Evolutionary conservation across 768 basidiomycete species (phyloP).

Genomic region (Boletus insuetus): DNA sequence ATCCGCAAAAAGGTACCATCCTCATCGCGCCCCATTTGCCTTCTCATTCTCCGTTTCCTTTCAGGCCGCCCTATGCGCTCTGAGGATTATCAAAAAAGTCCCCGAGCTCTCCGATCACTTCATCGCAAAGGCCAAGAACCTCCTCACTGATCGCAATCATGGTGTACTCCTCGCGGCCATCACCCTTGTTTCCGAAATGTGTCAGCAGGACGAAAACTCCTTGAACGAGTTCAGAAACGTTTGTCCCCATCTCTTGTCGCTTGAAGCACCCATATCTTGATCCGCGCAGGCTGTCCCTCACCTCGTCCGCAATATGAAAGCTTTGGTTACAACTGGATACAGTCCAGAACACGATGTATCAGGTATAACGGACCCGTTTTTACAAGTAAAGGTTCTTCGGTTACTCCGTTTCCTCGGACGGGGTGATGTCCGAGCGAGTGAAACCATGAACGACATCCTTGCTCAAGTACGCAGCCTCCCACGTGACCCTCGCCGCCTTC

Average conservation of each 20-base stretch:
- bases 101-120: slow-evolving; percentile 96
- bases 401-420: slow-evolving; percentile 85
- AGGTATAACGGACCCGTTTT: slow-evolving; percentile 97
- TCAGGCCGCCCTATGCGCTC: slow-evolving; percentile 92
- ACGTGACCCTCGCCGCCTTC: background rate
- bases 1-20: slow-evolving; percentile 90
- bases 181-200: slow-evolving; percentile 95
- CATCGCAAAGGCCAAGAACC: slow-evolving; percentile 78
- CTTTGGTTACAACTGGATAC: slow-evolving; percentile 92
- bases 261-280: slow-evolving; percentile 6
- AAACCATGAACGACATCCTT: slow-evolving; percentile 97
- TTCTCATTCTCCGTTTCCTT: background rate
- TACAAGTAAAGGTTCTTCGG: slow-evolving; percentile 90
- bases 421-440: slow-evolving; percentile 83
- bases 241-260: slow-evolving; percentile 23
- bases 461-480: slow-evolving; percentile 63
- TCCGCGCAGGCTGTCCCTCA: slow-evolving; percentile 75
- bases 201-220: slow-evolving; percentile 67
- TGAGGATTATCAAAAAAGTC: slow-evolving; percentile 92
- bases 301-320: slow-evolving; percentile 93
- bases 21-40: background rate
- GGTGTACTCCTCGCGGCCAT: slow-evolving; percentile 93
- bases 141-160: slow-evolving; percentile 94
- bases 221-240: slow-evolving; percentile 91
- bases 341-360: slow-evolving; percentile 99